Conservation (phyloP, 495 filamentous ascomycete species). For the Daldinia caldariorum region DNA sequence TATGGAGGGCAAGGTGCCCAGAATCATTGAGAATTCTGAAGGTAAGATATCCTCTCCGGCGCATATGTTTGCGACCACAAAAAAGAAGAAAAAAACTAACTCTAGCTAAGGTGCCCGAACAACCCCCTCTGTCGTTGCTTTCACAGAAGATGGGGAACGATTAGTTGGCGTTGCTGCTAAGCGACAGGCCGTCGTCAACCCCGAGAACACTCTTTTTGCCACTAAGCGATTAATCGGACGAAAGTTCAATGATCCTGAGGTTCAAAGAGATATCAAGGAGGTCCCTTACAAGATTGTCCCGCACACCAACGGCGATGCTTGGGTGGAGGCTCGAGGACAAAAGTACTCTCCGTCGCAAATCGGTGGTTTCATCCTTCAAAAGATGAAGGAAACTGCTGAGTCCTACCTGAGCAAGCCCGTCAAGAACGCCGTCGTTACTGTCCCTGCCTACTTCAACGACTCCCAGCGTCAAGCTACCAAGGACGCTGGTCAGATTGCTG, state of each 20-base stretch:
- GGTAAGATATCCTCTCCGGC: conserved; percentile 41
- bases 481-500: conserved; percentile 95
- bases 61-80: neutral
- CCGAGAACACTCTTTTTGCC: conserved; percentile 98
- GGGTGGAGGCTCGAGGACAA: conserved; percentile 94
- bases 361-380: conserved; percentile 94
- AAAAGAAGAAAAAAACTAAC: neutral
- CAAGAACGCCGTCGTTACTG: conserved; percentile 96
- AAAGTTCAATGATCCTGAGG: conserved; percentile 95
- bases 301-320: conserved; percentile 97
- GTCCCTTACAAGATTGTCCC: conserved; percentile 99
- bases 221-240: conserved; percentile 99
- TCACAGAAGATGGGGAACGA: conserved; percentile 96
- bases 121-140: conserved; percentile 96
- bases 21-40: conserved; percentile 98
- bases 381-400: conserved; percentile 99
- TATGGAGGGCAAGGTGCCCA: conserved; percentile 95
- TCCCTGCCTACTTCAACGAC: conserved; percentile 98
- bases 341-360: conserved; percentile 99
- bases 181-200: conserved; percentile 99
- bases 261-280: conserved; percentile 97
- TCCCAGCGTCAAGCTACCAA: conserved; percentile 97
- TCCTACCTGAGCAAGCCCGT: conserved; percentile 85
- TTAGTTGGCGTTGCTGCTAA: conserved; percentile 98
- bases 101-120: conserved; percentile 76